phyloP scores from a whole-genome alignment of 208 protist species.

The Acanthamoeba comandoni region DNA sequence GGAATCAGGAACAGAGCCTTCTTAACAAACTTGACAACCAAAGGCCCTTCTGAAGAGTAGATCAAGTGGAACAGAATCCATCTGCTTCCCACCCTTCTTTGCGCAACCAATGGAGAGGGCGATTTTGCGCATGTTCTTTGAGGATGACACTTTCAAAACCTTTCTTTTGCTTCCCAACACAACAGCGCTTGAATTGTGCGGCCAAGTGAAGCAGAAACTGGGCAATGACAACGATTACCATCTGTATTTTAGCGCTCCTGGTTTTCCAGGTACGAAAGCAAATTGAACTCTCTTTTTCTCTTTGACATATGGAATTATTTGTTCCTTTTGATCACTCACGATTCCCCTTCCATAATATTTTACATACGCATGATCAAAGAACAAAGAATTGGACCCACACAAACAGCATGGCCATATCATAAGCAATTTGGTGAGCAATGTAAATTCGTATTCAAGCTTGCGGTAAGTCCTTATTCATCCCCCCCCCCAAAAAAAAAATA shows the following conservation, averaged over 20 bases:
- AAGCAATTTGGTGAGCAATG: slow-evolving; percentile 33
- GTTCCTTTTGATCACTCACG: too few species aligned
- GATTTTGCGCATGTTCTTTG: slow-evolving; percentile 63
- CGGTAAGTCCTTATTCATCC: background rate
- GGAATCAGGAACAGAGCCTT: too few species aligned
- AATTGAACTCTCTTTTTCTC: too few species aligned
- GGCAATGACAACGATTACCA: background rate
- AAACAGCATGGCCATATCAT: background rate
- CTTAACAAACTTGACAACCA: too few species aligned
- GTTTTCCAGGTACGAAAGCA: slow-evolving; percentile 7
- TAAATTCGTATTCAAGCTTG: background rate
- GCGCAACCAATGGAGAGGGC: slow-evolving; percentile 17
- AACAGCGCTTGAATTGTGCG: slow-evolving; percentile 6
- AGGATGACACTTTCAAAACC: slow-evolving; percentile 65
- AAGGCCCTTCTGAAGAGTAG: too few species aligned
- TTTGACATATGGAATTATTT: background rate
- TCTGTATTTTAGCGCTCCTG: slow-evolving; percentile 27
- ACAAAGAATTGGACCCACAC: too few species aligned
- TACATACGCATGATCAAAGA: too few species aligned
- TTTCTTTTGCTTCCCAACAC: slow-evolving; percentile 48
- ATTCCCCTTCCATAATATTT: too few species aligned
- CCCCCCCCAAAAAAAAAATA: slow-evolving; percentile 10
- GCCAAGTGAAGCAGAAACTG: slow-evolving; percentile 40
- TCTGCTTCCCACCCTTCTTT: too few species aligned
- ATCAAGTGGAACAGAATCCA: too few species aligned